Base-by-base conservation (phyloP, 208 protist genomes). In the Leishmania aethiopica region DNA sequence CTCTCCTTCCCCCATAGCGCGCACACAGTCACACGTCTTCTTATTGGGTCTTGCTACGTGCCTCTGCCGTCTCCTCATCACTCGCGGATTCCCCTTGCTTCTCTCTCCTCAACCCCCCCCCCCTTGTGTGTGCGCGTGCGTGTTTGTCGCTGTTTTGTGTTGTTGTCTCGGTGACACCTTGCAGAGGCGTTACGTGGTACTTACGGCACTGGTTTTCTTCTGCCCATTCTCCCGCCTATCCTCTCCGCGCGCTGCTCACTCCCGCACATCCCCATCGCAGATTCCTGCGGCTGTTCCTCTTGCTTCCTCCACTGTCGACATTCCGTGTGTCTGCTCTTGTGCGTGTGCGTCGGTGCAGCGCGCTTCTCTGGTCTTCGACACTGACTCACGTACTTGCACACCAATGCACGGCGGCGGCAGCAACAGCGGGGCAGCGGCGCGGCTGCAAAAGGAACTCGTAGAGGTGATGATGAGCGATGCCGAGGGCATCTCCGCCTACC, bases 401-500 rank as follows among this genome's bases (percentile, higher is more conserved):
- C 28, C 17, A 84, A 84, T 79, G 75, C 66, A 79, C 35, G 32
- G 77, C 81, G 62, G 72, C 69, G n/a, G 82, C 35, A 40, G 66
- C 70, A 84, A 78, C 66, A 93, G 87, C 72, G 86, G 86, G n/a
- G 93, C 92, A 37, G 87, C 96, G 8, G 88, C 87, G 75, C 93
- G 96, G 37, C 89, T 99, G 49, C 94, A 98, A 83, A 95, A 96
- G 75, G 98, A 99, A 79, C 90, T 99, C 66, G 98, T 98, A 94
- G 90, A 97, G 83, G 90, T 99, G 77, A 98, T 99, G 96, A 97
- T 95, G 87, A 86, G 82, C 60, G 89, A 84, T 40, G 91, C 86
- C 42, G 88, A 94, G 69, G 97, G 97, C 76, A 96, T 99, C 69
- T 97, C 95, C 13, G 98, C 98, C 55, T 99, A 99, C 83, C 98